Evolutionary conservation across 495 filamentous ascomycete genomes (phyloP), one percentile per base, ranked within the genome.

Genomic region (Stereocaulon alpinum): DNA sequence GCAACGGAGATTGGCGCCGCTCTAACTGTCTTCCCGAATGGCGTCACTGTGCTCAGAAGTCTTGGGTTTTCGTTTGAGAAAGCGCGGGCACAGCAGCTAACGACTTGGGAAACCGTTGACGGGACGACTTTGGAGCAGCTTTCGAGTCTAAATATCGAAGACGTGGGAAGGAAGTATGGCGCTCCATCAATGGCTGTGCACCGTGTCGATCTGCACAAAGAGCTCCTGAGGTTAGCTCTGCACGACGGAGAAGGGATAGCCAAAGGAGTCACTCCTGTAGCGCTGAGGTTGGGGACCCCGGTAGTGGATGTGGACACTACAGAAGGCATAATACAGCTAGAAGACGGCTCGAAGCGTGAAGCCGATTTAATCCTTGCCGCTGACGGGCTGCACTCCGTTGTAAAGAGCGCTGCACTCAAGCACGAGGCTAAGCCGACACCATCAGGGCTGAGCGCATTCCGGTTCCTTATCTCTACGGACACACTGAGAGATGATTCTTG

Each of bases 161-260:
- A 45, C 3, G 49, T 54, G 1, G 52, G 40, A 6, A 27, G 58
- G 40, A 14, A 40, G 10, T 61, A 56, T 30, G 65, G 67, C 1
- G 57, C 58, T 20, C 48, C 64, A 22, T 43, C 59, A 12, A 68
- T 71, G 40, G 63, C 71, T 2, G 67, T 77, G n/a, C 78, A 83
- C 68, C 69, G 81, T 3, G 76, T 78, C 2, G 80, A 79, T 70
- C 60, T 75, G 60, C 77, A 80, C 67, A 64, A 63, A 0, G 77
- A 76, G 54, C 61, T 84, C 32, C 62, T 71, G 55, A 57, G 67
- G 15, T 49, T 72, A 18, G 75, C 73, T 0, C 64, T 66, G 5
- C 59, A 65, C 0, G 59, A 55, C 3, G 64, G 67, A 1, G 27
- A 34, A 4, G 66, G 60, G 0, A 61, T 50, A 22, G 63, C 67